These are phyloP conservation scores for Tetrahymena malaccensis DNA, from an alignment of 73 alveolate genomes.

Conservation along the genomic window DNA sequence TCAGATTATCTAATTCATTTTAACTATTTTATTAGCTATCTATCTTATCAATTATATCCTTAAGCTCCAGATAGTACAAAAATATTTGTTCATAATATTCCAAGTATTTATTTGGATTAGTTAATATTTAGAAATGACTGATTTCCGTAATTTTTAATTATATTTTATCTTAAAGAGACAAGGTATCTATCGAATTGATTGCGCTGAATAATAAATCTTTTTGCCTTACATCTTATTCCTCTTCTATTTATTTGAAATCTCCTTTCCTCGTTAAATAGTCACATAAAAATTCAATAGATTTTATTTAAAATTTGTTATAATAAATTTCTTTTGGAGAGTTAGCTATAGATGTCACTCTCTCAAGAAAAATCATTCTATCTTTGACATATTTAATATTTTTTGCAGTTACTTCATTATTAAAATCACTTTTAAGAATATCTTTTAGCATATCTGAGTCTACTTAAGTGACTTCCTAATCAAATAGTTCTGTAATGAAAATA, in stretches of 20 bases:
- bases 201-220: neutral
- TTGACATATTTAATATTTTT: too few species aligned
- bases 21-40: too few species aligned
- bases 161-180: neutral
- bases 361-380: neutral
- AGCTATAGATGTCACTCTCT: neutral
- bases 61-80: neutral
- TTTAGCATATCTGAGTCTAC: neutral
- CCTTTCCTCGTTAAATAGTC: too few species aligned
- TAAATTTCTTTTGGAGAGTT: too few species aligned
- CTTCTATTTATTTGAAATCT: too few species aligned
- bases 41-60: neutral
- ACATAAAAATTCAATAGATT: too few species aligned
- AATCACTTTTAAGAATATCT: neutral
- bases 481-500: neutral
- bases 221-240: neutral
- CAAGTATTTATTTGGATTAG: neutral
- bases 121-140: neutral
- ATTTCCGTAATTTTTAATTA: neutral
- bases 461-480: neutral
- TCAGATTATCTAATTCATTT: neutral
- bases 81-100: too few species aligned
- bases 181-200: too few species aligned
- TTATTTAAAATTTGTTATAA: too few species aligned
- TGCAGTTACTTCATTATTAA: neutral